A percentile compares a stretch with the other conserved stretches of the same genome.
These are phyloP conservation scores for Musa schizocarpa DNA, from an alignment of 176 grass and related monocot genomes.

Conservation along the genomic window DNA sequence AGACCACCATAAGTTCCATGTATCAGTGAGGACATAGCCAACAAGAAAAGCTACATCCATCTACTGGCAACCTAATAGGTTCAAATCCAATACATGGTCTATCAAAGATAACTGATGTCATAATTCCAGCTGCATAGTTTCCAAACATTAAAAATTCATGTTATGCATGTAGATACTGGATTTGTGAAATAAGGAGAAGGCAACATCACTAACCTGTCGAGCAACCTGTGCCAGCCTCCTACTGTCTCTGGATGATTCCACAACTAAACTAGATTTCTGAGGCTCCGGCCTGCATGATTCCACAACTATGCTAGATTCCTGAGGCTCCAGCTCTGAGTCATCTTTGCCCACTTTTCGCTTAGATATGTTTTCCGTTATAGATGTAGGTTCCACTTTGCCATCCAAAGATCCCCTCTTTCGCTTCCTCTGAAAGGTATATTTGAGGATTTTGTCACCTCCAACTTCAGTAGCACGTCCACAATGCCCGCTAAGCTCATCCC, in stretches of 20 bases:
- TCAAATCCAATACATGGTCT: too few relatives aligned
- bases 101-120: too few relatives aligned
- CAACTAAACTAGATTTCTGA: slow-evolving; percentile 26
- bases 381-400: slow-evolving; percentile 27
- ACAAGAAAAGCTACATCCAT: too few relatives aligned
- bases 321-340: neutral
- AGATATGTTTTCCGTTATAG: slow-evolving; percentile 15
- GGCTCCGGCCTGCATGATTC: slow-evolving; percentile 10
- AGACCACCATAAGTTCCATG: too few relatives aligned
- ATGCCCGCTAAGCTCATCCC: neutral
- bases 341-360: slow-evolving; percentile 7
- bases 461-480: slow-evolving; percentile 23
- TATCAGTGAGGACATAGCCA: too few relatives aligned
- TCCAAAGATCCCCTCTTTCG: slow-evolving; percentile 43
- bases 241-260: slow-evolving; percentile 46
- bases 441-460: slow-evolving; percentile 51
- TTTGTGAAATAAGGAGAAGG: neutral
- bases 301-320: neutral
- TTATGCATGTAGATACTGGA: neutral
- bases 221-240: slow-evolving; percentile 71
- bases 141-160: neutral
- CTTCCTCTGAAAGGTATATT: slow-evolving; percentile 89
- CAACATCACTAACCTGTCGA: slow-evolving; percentile 47
- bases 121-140: neutral
- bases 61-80: too few relatives aligned